Base-by-base conservation (phyloP, 805 yeast genomes). In the Saturnispora gosingensis region DNA sequence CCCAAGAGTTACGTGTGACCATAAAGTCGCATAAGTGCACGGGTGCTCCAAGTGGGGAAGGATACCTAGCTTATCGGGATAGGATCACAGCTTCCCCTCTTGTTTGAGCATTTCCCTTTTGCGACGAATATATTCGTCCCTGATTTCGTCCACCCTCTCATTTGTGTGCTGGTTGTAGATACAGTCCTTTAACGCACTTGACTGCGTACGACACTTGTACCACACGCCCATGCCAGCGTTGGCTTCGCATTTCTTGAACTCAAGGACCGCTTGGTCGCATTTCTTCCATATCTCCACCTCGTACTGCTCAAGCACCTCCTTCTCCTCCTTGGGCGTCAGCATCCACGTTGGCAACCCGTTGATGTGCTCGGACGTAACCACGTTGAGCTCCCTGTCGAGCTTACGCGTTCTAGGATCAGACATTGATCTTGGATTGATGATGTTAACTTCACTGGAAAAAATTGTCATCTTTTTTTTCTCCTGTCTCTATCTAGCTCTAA, bases 291-390 rank as follows among this genome's bases (percentile, higher is more conserved):
- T 78, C 60, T 73, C 72, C 53, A 71, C 75, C 64, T 85, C 79
- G 82, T 90, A 81, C 59, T 85, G 77, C 58, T 77, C 80, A 60
- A 85, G 79, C 35, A 84, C 81, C 53, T 80, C 77, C 66, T 81
- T 81, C 62, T 86, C 95, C 63, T 86, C 93, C 56, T 74, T 76
- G 13, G 93, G 91, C 0, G 87, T 77, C 22, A 86, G 69, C 56
- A 84, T 77, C 95, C 95, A 86, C 11, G 77, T 70, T 1, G 95
- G 95, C 27, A 85, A 68, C 8, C 70, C 70, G 2, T 64, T 64
- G 6, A 30, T 34, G 28, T 51, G 28, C n/a, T 24, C 34, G 13
- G 51, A 11, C 2, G 43, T n/a, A 10, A 47, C 25, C 9, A 53
- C 25, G 15, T 47, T 18, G 43, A 43, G 15, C 25, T 40, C 32